Evolutionary conservation across 257 asterid species (phyloP).

Genomic region (Striga asiatica): DNA sequence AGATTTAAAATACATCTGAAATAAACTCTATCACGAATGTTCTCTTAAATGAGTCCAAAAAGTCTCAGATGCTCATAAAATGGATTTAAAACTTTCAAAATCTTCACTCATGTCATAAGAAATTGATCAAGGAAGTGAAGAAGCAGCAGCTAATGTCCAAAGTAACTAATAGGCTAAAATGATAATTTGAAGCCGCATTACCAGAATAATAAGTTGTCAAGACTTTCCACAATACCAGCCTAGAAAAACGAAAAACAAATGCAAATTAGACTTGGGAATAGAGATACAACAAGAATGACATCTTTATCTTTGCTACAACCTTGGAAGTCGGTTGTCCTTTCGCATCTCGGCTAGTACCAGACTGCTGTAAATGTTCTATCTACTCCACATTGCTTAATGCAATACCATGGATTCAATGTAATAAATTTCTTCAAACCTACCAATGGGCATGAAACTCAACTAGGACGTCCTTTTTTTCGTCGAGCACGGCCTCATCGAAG

Average conservation of each 20-base stretch:
- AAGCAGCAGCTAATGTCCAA: too few species aligned
- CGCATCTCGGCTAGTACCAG: slow-evolving; percentile 79
- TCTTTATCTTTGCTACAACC: slow-evolving; percentile 42
- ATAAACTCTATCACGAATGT: too few species aligned
- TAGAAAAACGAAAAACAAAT: slow-evolving; percentile 17
- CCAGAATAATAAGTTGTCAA: slow-evolving; percentile 44
- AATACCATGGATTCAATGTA: background rate
- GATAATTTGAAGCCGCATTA: too few species aligned
- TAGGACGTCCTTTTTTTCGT: slow-evolving; percentile 70
- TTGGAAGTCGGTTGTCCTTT: slow-evolving; percentile 65
- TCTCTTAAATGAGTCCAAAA: too few species aligned
- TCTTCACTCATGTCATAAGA: too few species aligned
- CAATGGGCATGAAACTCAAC: slow-evolving; percentile 97
- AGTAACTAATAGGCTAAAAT: too few species aligned
- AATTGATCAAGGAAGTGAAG: too few species aligned
- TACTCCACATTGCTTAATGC: background rate
- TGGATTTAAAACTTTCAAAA: too few species aligned
- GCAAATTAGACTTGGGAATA: slow-evolving; percentile 9
- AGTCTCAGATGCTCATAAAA: too few species aligned
- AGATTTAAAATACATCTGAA: too few species aligned
- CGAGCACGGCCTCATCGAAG: slow-evolving; percentile 67
- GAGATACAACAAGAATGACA: background rate
- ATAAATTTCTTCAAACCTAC: slow-evolving; percentile 26
- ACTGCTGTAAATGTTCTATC: background rate
- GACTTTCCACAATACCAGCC: slow-evolving; percentile 75